These are phyloP conservation scores for Acmispon strigosus DNA, from an alignment of 306 rosid species.

Conservation along the genomic window DNA sequence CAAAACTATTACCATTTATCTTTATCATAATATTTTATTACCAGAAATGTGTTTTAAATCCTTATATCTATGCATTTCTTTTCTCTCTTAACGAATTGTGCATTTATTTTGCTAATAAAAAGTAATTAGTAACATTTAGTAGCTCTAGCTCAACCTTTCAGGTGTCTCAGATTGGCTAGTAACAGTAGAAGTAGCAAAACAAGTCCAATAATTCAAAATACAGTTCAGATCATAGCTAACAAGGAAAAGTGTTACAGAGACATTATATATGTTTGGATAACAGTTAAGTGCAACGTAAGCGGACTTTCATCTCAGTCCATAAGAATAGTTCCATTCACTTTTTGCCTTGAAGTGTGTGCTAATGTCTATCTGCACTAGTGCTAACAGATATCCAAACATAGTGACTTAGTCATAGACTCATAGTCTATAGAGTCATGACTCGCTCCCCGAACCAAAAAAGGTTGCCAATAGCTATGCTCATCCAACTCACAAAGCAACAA, in stretches of 20 bases:
- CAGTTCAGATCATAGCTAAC: neutral
- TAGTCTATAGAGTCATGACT: neutral
- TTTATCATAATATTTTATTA: neutral
- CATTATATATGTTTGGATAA: neutral
- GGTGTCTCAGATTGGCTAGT: neutral
- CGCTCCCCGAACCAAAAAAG: too few species aligned
- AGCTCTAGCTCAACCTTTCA: neutral
- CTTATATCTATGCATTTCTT: neutral
- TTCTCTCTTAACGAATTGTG: neutral
- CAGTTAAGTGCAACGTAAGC: too few species aligned
- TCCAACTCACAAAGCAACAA: neutral
- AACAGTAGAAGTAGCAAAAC: neutral
- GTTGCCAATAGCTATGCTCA: too few species aligned
- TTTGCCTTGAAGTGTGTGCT: too few species aligned
- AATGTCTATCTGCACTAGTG: too few species aligned
- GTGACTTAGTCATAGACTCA: too few species aligned
- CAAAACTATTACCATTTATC: neutral
- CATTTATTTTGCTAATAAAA: neutral
- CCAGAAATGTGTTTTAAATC: neutral
- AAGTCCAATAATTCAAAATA: conserved; percentile 10
- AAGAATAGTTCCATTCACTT: too few species aligned
- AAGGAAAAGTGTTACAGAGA: neutral
- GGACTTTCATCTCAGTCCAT: too few species aligned
- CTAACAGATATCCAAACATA: too few species aligned
- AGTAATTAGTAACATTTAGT: neutral